phyloP scores from a whole-genome alignment of 169 alveolate genomes.

The Plasmodium gaboni region DNA sequence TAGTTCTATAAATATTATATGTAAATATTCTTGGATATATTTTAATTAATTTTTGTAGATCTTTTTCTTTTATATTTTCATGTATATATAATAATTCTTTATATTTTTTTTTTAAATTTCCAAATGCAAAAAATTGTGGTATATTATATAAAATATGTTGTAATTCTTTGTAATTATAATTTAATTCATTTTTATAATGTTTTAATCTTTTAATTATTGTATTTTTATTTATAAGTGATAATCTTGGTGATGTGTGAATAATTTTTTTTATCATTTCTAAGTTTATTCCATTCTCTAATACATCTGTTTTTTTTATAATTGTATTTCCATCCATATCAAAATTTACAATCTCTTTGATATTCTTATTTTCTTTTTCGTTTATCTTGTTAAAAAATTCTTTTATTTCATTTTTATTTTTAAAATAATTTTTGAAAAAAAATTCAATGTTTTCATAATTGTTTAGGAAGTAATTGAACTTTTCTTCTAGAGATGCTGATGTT shows the following conservation, averaged over 20 bases:
- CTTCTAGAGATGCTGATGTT: slow-evolving; percentile 15
- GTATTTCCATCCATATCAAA: slow-evolving; percentile 37
- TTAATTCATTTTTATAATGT: slow-evolving; percentile 68
- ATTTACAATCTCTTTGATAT: slow-evolving; percentile 33
- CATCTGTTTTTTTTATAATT: slow-evolving; percentile 27
- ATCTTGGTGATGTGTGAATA: slow-evolving; percentile 59
- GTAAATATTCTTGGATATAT: slow-evolving; percentile 80
- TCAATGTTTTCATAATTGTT: slow-evolving; percentile 52
- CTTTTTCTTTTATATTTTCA: slow-evolving; percentile 69
- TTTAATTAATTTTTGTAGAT: slow-evolving; percentile 76
- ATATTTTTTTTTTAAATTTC: slow-evolving; percentile 73
- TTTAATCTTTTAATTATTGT: slow-evolving; percentile 48
- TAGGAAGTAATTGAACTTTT: slow-evolving; percentile 19
- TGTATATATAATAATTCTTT: slow-evolving; percentile 64
- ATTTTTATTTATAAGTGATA: slow-evolving; percentile 52
- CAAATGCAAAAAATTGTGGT: slow-evolving; percentile 74
- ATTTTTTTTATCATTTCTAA: slow-evolving; percentile 71
- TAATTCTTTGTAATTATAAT: slow-evolving; percentile 46
- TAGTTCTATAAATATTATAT: slow-evolving; percentile 78
- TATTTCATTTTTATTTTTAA: slow-evolving; percentile 36
- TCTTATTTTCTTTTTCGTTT: slow-evolving; percentile 30
- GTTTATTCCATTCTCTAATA: slow-evolving; percentile 42
- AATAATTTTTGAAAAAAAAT: slow-evolving; percentile 28
- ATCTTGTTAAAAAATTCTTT: slow-evolving; percentile 46
- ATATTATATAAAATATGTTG: slow-evolving; percentile 35